Evolutionary conservation across 1,284 basidiomycete genomes (phyloP).

Genomic region (Inonotus obliquus): DNA sequence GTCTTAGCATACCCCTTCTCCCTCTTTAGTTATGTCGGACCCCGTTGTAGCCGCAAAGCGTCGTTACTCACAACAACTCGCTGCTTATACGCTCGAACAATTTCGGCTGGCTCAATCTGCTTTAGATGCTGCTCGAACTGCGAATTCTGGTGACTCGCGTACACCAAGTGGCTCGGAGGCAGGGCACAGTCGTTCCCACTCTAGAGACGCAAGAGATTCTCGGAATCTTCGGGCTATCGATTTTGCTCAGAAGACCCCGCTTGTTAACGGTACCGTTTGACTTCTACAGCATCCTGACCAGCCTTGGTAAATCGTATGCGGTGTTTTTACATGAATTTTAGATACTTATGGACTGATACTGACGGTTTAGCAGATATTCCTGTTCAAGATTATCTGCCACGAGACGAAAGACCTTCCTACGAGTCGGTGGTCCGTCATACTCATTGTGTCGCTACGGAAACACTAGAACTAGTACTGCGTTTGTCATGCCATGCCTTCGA

Average conservation of each 20-base stretch:
- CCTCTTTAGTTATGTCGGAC: not conserved
- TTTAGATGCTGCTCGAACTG: conserved; percentile 6
- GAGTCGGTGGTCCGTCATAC: too few relatives aligned
- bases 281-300: not conserved
- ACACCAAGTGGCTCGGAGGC: not conserved
- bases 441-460: too few relatives aligned
- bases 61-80: conserved; percentile 53
- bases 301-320: not conserved
- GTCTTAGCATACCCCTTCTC: not conserved
- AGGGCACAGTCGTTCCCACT: not conserved
- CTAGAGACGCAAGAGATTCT: not conserved
- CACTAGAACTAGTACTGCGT: too few relatives aligned
- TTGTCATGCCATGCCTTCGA: too few relatives aligned
- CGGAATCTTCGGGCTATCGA: conserved; percentile 1
- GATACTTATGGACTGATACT: not conserved
- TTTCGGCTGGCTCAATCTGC: conserved; percentile 38
- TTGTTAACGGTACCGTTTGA: conserved; percentile 4
- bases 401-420: too few relatives aligned
- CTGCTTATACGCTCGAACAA: conserved; percentile 52
- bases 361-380: too few relatives aligned
- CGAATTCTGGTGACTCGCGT: not conserved
- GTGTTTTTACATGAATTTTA: not conserved
- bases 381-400: too few relatives aligned
- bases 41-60: conserved; percentile 43
- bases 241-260: conserved; percentile 5